These are phyloP conservation scores for Phytophthora crassamura DNA, from an alignment of 352 stramenopile genomes.

Conservation along the genomic window DNA sequence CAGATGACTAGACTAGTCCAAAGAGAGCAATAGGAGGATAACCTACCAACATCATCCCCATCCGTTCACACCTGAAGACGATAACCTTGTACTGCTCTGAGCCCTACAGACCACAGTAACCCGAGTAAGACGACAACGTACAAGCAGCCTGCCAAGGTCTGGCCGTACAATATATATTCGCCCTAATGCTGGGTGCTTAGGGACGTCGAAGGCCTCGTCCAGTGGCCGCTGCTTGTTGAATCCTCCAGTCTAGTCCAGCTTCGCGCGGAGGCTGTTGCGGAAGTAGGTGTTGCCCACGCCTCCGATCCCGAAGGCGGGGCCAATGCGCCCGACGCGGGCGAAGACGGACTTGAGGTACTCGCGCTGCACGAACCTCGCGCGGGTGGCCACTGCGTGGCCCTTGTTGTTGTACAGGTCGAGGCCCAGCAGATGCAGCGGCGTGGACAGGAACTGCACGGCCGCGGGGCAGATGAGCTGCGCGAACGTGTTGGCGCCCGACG, in stretches of 20 bases:
- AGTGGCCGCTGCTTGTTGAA: conserved; percentile 14
- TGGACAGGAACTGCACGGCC: conserved; percentile 89
- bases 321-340: conserved; percentile 87
- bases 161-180: conserved; percentile 38
- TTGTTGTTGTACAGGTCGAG: conserved; percentile 92
- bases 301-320: conserved; percentile 90
- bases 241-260: conserved; percentile 41
- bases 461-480: conserved; percentile 87
- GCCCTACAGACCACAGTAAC: conserved; percentile 30
- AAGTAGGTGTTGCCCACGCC: conserved; percentile 88
- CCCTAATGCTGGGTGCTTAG: conserved; percentile 18
- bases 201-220: conserved; percentile 10
- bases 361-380: conserved; percentile 67
- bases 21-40: neutral
- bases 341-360: conserved; percentile 89
- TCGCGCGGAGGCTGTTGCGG: conserved; percentile 51
- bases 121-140: conserved; percentile 6
- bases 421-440: conserved; percentile 88
- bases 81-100: conserved; percentile 16
- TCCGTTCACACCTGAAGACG: conserved; percentile 3
- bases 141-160: conserved; percentile 30
- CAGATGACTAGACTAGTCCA: conserved; percentile 32
- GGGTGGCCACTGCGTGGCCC: conserved; percentile 33
- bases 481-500: conserved; percentile 55
- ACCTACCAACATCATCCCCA: neutral